These are phyloP conservation scores for Zostera marina DNA, from an alignment of 116 monocot species.

Conservation along the genomic window DNA sequence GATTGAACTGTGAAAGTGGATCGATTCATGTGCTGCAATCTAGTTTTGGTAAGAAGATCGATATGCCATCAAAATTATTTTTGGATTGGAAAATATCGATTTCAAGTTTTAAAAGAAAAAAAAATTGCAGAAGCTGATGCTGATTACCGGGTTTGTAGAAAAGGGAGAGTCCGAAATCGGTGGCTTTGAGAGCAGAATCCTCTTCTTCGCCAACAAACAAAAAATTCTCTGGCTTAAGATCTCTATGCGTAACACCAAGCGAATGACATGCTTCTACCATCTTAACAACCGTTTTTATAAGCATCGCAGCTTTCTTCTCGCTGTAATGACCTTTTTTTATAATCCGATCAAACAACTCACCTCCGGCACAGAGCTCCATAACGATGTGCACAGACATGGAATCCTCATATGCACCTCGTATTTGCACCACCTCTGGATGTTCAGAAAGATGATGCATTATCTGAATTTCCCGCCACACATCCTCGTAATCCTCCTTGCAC, in stretches of 20 bases:
- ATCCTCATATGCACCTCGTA: conserved; percentile 59
- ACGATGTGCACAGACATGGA: conserved; percentile 41
- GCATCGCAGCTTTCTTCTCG: conserved; percentile 61
- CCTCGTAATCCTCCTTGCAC: conserved; percentile 64
- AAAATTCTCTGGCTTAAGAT: conserved; percentile 75
- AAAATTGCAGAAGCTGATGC: background rate
- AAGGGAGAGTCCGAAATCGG: conserved; percentile 72
- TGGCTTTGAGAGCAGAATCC: conserved; percentile 62
- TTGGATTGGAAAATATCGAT: too few species aligned
- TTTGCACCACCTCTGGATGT: conserved; percentile 63
- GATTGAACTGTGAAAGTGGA: too few species aligned
- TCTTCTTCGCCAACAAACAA: conserved; percentile 45
- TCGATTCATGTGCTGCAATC: too few species aligned
- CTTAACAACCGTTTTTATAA: conserved; percentile 59
- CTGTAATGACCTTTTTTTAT: conserved; percentile 79
- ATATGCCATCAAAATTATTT: too few species aligned
- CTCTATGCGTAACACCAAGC: conserved; percentile 19
- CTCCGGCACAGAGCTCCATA: conserved; percentile 79
- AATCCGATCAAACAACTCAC: conserved; percentile 78
- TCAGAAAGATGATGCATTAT: conserved; percentile 85
- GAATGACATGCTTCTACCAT: conserved; percentile 69
- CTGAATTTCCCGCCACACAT: conserved; percentile 70
- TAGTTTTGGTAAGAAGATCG: too few species aligned
- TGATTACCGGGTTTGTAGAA: conserved; percentile 70
- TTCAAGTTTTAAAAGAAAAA: too few species aligned